These are phyloP conservation scores for Protomyces inundatus DNA, from an alignment of 1,139 yeast genomes.

Conservation along the genomic window DNA sequence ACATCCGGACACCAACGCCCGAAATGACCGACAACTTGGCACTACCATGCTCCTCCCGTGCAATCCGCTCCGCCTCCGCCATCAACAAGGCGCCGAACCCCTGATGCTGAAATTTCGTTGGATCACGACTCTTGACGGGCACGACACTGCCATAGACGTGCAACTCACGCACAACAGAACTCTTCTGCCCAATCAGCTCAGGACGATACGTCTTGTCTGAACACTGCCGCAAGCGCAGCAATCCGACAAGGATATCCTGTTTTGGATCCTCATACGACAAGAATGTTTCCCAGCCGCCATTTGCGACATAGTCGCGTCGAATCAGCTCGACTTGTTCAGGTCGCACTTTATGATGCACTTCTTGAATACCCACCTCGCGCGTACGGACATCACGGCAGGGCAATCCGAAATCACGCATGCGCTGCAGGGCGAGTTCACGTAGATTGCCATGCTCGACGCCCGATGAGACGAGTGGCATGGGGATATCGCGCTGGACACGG, in stretches of 20 bases:
- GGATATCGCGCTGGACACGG: conserved; percentile 97
- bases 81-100: conserved; percentile 94
- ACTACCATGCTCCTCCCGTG: conserved; percentile 92
- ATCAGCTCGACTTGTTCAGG: conserved; percentile 97
- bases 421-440: conserved; percentile 88
- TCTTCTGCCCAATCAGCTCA: conserved; percentile 76
- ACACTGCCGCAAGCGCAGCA: conserved; percentile 81
- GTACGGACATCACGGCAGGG: conserved; percentile 96
- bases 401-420: conserved; percentile 98
- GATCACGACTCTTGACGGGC: conserved; percentile 95
- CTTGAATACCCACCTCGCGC: conserved; percentile 97
- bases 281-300: conserved; percentile 99
- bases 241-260: conserved; percentile 89
- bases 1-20: conserved; percentile 97
- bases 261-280: conserved; percentile 94
- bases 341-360: conserved; percentile 91
- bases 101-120: conserved; percentile 97
- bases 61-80: conserved; percentile 98
- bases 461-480: conserved; percentile 96
- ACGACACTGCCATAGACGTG: conserved; percentile 98
- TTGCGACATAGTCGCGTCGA: conserved; percentile 92
- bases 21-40: conserved; percentile 86
- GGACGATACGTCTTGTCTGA: conserved; percentile 82
- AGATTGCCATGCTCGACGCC: conserved; percentile 98
- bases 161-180: conserved; percentile 89